phyloP scores from a whole-genome alignment of 164 flowering plant species.

The Tetrastigma voinierianum region DNA sequence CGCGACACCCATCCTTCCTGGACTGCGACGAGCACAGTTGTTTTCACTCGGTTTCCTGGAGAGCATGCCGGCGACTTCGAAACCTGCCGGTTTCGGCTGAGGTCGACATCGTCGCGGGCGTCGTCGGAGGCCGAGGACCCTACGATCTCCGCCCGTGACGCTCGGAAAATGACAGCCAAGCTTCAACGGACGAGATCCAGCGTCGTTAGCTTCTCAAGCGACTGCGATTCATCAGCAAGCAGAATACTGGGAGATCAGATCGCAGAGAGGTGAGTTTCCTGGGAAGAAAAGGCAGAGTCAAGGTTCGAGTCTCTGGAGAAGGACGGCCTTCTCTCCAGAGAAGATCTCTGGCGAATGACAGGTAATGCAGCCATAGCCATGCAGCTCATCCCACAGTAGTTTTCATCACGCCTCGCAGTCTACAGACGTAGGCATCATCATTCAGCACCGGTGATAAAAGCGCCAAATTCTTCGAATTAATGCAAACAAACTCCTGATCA shows the following conservation, averaged over 20 bases:
- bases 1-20: constrained; percentile 3
- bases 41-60: constrained; percentile 19
- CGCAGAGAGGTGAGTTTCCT: constrained; percentile 38
- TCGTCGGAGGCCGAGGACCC: constrained; percentile 31
- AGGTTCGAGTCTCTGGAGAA: constrained; percentile 55
- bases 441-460: not conserved
- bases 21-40: constrained; percentile 2
- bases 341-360: constrained; percentile 79
- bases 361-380: not conserved
- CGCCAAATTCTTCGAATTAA: no score
- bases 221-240: constrained; percentile 75
- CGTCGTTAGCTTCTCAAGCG: constrained; percentile 78
- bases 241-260: constrained; percentile 41
- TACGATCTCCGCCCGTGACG: constrained; percentile 45
- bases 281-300: constrained; percentile 76
- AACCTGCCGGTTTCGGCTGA: constrained; percentile 51
- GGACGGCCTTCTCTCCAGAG: constrained; percentile 68
- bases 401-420: no score
- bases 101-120: constrained; percentile 44
- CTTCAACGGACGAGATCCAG: constrained; percentile 62
- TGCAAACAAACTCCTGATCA: no score
- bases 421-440: not conserved
- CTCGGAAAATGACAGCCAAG: constrained; percentile 46
- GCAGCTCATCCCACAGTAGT: no score
- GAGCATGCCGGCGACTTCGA: constrained; percentile 55